phyloP scores from a whole-genome alignment of 2,329 filamentous ascomycete species.

The Dothideomycetes sp. region DNA sequence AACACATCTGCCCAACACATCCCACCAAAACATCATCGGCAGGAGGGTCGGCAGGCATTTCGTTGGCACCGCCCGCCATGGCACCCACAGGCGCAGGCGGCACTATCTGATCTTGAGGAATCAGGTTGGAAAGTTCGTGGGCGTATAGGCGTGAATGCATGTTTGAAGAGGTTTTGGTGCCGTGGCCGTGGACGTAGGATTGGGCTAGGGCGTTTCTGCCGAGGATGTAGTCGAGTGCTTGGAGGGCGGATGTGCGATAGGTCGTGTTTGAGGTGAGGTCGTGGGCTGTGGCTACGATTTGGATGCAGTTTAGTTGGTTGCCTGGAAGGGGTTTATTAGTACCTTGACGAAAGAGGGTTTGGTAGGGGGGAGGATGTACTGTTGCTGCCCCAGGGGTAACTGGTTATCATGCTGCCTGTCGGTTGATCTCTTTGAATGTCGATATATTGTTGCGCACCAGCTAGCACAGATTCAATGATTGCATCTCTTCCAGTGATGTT shows the following conservation, averaged over 20 bases:
- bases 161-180: conserved; percentile 11
- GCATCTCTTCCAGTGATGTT: conserved; percentile 8
- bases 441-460: conserved; percentile 12
- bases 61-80: conserved; percentile 12
- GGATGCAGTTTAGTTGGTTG: conserved; percentile 13
- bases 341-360: not conserved
- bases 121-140: conserved; percentile 5
- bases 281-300: conserved; percentile 14
- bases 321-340: not conserved
- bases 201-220: conserved; percentile 13
- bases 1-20: conserved; percentile 11
- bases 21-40: conserved; percentile 14
- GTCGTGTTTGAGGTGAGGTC: conserved; percentile 7
- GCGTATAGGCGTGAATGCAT: conserved; percentile 13
- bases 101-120: conserved; percentile 7
- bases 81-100: conserved; percentile 7
- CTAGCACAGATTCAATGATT: conserved; percentile 11
- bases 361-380: not conserved
- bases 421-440: conserved; percentile 6
- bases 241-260: conserved; percentile 9
- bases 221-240: conserved; percentile 13
- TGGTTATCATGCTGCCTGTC: conserved; percentile 3
- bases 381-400: conserved; percentile 14
- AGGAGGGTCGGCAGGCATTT: conserved; percentile 11
- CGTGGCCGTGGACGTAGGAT: conserved; percentile 13